A percentile compares a stretch with the other conserved stretches of the same genome.
Evolutionary conservation across 352 stramenopile genomes (phyloP).

Genomic region (Thraustochytrium striatum): DNA sequence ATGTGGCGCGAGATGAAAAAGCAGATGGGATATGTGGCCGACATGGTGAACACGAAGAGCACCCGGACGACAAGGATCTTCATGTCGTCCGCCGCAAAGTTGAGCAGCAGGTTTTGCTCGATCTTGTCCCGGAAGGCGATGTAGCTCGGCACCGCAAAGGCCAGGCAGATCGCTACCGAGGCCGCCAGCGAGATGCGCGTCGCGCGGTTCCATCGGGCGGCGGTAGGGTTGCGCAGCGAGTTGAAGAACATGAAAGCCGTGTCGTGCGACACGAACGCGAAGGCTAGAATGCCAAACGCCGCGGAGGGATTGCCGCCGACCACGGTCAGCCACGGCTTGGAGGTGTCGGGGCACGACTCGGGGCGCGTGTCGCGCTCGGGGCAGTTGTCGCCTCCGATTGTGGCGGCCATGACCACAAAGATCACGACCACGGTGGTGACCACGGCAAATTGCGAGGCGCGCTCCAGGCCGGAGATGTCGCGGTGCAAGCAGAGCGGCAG

Average conservation of each 20-base stretch:
- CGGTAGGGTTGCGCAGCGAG: conserved; percentile 10
- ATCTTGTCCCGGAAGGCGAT: conserved; percentile 33
- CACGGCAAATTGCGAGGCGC: conserved; percentile 3
- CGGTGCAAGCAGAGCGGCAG: conserved; percentile 31
- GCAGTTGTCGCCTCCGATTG: conserved; percentile 26
- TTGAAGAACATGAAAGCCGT: conserved; percentile 39
- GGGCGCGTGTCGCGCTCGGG: conserved; percentile 8
- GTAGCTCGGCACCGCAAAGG: conserved; percentile 7
- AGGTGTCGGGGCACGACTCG: conserved; percentile 21
- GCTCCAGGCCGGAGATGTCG: conserved; percentile 28
- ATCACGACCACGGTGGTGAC: conserved; percentile 32
- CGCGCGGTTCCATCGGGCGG: conserved; percentile 15
- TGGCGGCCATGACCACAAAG: background rate
- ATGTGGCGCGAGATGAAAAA: conserved; percentile 47
- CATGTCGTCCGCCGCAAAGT: conserved; percentile 31
- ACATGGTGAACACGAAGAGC: conserved; percentile 47
- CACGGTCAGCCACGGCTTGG: conserved; percentile 19
- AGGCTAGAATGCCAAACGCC: conserved; percentile 36
- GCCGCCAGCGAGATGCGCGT: background rate
- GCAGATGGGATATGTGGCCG: conserved; percentile 42
- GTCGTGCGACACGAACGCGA: conserved; percentile 38
- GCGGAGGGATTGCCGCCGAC: conserved; percentile 22
- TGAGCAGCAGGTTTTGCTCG: conserved; percentile 31
- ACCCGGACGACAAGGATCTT: conserved; percentile 40
- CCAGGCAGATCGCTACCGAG: conserved; percentile 24